Evolutionary conservation across 495 filamentous ascomycete genomes (phyloP).

Genomic region (Baudoinia panamericana): DNA sequence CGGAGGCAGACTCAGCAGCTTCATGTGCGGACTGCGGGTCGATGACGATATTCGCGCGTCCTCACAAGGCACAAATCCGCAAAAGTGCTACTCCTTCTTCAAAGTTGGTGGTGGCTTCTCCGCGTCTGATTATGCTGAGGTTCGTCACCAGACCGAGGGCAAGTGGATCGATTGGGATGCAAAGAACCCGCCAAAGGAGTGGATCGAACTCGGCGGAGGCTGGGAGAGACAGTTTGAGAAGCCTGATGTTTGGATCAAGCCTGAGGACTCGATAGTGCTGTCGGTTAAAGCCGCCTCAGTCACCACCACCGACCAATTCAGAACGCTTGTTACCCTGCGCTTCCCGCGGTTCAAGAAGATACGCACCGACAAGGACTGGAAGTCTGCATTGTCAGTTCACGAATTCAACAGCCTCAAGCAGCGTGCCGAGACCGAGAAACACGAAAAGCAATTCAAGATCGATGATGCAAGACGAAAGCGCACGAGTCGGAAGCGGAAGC

Average conservation of each 20-base stretch:
- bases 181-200: slow-evolving; percentile 63
- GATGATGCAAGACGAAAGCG: slow-evolving; percentile 44
- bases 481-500: slow-evolving; percentile 50
- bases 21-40: slow-evolving; percentile 72
- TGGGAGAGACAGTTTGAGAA: slow-evolving; percentile 55
- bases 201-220: slow-evolving; percentile 70
- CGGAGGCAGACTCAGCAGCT: slow-evolving; percentile 71
- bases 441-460: slow-evolving; percentile 67
- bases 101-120: slow-evolving; percentile 92
- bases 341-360: slow-evolving; percentile 86
- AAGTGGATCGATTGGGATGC: slow-evolving; percentile 84
- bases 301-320: slow-evolving; percentile 59
- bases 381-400: slow-evolving; percentile 57
- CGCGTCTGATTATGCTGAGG: slow-evolving; percentile 67
- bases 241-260: slow-evolving; percentile 90
- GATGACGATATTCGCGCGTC: slow-evolving; percentile 51
- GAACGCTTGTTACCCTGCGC: slow-evolving; percentile 63
- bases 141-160: slow-evolving; percentile 72
- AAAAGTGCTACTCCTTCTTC: slow-evolving; percentile 83
- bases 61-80: slow-evolving; percentile 42
- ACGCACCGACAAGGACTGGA: slow-evolving; percentile 73
- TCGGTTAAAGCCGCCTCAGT: slow-evolving; percentile 85
- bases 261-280: slow-evolving; percentile 73
- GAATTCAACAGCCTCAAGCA: slow-evolving; percentile 63
- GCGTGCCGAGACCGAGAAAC: slow-evolving; percentile 57